Base-by-base conservation (phyloP, 768 basidiomycete species). In the Auriscalpium vulgare region DNA sequence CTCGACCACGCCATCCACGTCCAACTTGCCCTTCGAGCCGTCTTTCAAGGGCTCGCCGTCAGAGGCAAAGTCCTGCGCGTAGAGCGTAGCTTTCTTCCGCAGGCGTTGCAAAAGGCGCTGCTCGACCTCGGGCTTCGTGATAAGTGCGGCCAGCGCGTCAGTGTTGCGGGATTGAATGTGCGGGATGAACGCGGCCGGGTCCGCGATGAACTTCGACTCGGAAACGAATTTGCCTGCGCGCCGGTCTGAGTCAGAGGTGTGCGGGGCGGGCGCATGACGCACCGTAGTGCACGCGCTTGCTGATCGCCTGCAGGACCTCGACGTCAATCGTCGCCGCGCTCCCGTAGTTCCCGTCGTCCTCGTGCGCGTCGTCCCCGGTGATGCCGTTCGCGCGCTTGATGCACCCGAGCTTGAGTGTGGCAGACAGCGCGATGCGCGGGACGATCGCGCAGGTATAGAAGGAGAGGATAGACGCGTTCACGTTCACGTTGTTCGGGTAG, bases 201-300 rank as follows among this genome's bases (percentile, higher is more conserved):
- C 76, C 35, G 83, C 79, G n/a, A 78, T 68, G 75, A 99, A 99
- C 69, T 99, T 99, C 29, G 91, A 90, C 72, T 99, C 97, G 5
- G 95, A 93, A 6, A 99, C 97, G 68, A 99, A 99, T 78, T 97
- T 98, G 56, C 97, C 95, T 99, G 59, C 6, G 3, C 9, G 38
- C 37, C 17, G 23, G 4, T 38, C 14, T 29, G 36, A 35, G 3
- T 19, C 34, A 57, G 51, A 63, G 60, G 19, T 11, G 38, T 23
- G 50, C 16, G 21, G 23, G 38, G 36, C 48, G 44, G 9, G 9
- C 8, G 21, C 10, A 11, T 8, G 29, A 71, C 81, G 52, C 62
- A 95, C 97, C 97, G 66, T 95, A 99, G 71, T 99, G 97, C 37
- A 99, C 95, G 40, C 97, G 85, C 74, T 97, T 88, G 73, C 91